Conservation (phyloP, 805 yeast genomes). For the Myxozyma monticola region DNA sequence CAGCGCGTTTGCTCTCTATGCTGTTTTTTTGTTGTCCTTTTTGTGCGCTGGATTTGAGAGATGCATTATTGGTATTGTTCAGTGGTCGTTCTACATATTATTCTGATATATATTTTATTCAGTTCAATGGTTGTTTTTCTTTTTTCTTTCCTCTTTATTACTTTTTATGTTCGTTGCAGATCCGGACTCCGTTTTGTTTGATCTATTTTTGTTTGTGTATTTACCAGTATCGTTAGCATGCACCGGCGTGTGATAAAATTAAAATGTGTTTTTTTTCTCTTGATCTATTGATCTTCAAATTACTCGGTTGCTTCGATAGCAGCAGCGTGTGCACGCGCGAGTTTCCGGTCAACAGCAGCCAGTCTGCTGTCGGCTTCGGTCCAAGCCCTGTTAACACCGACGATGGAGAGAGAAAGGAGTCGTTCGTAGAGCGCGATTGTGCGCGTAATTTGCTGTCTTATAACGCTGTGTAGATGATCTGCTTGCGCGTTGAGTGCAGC, state of each 20-base stretch:
- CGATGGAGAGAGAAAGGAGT: slow-evolving; percentile 12
- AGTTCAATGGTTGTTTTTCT: neutral
- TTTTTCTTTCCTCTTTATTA: neutral
- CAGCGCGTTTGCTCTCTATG: neutral
- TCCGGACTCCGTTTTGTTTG: neutral
- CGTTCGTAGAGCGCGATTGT: slow-evolving; percentile 20
- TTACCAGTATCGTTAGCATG: too few relatives aligned
- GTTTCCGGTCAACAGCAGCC: slow-evolving; percentile 7
- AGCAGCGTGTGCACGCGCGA: neutral
- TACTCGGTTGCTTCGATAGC: neutral
- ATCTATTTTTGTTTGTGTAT: slow-evolving; percentile 3
- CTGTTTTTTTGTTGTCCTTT: neutral
- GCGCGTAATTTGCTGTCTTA: slow-evolving; percentile 9
- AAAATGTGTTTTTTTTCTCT: neutral
- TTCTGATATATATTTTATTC: neutral
- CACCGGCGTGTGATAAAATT: too few relatives aligned
- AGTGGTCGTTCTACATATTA: too few relatives aligned
- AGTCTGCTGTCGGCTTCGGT: slow-evolving; percentile 18
- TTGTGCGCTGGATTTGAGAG: neutral
- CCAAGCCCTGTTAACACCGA: slow-evolving; percentile 23
- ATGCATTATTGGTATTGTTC: too few relatives aligned
- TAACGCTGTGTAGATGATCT: neutral
- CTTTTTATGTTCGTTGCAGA: too few relatives aligned
- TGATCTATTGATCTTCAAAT: neutral
- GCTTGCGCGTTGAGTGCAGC: neutral